Evolutionary conservation across 805 yeast genomes (phyloP), one percentile per base, ranked within the genome.

Genomic region (Saccharomycopsis sp.): DNA sequence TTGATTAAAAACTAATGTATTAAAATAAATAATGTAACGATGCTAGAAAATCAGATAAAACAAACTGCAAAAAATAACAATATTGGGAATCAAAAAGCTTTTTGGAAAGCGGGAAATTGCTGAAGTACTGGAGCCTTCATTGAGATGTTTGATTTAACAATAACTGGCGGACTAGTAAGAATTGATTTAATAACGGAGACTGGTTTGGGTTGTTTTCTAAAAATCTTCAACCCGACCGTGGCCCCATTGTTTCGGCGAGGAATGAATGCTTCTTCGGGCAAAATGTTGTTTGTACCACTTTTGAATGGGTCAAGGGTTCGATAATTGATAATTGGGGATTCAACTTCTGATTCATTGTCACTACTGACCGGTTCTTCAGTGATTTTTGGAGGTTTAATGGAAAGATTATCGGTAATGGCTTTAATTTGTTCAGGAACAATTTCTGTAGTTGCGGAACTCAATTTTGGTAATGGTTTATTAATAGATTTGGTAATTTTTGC

Each of bases 241-340:
- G 35, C 21, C 6, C 25, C 25, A 20, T 18, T 20, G n/a, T 20
- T 6, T 5, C 14, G 9, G 8, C 21, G 9, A 12, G 31, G 31
- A 28, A 28, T 28, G 35, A 6, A 31, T 8, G 19, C 19, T 19
- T 72, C 52, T 56, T 69, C 58, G 33, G 79, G 76, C 37, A 73
- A 50, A 48, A 73, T 53, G 28, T 70, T 64, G 36, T 63, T 65
- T 42, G 70, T 70, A 51, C 71, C 72, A 12, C 71, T 67, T 44
- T 67, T 67, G 53, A 67, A 67, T 27, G 72, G 72, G 57, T 67
- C 69, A 35, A 67, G 52, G 27, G 81, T 74, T 21, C 62, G 67
- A 43, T 70, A 64, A 21, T 66, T 55, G 10, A 66, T 64, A 18
- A 71, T 72, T 3, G 78, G 67, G 45, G 54, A 60, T 46, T 68